Evolutionary conservation across 345 rosid genomes (phyloP), one percentile per base, ranked within the genome.

Genomic region (Ailanthus altissimus): DNA sequence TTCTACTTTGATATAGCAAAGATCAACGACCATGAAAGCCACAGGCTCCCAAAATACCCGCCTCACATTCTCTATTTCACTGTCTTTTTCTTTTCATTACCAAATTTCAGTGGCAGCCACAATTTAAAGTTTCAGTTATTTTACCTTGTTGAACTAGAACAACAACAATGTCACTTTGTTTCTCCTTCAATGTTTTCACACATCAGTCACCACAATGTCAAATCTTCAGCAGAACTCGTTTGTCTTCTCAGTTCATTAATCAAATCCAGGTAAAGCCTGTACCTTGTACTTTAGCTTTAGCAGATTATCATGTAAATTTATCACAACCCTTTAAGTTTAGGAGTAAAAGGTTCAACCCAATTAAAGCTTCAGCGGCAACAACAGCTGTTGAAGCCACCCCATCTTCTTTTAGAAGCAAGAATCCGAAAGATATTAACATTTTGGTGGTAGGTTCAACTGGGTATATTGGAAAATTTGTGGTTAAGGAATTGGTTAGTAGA

Each of bases 381-480:
- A 71, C 70, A 6, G 78, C 66, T 68, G 78, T 68, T 75, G 88
- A 85, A 47, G 46, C 76, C 0, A 63, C 76, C 25, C 63, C 80
- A 25, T 72, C 89, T 79, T 80, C 89, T 10, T 93, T 93, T 66
- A 88, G 97, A 81, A 83, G 50, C 88, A 95, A 89, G 77, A 79
- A 36, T 72, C 86, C 93, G 0, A 73, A 81, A 38, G 97, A 92
- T 58, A 79, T 93, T 54, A 95, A 95, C 79, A 74, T 95, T 60
- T 71, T 93, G 71, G 92, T 92, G 6, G 93, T 88, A 83, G 98
- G 98, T 78, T 93, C 98, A 18, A 95, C 99, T 47, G 99, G 98
- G 51, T 95, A 95, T 78, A 90, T 95, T 25, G 99, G 99, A 5
- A 93, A 89, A 72, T 93, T 95, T 84, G 98, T 93, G 25, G 96